Percentiles rank a stretch among this genome's conserved stretches.
These are phyloP conservation scores for Zasmidium cellare DNA, from an alignment of 2,329 filamentous ascomycete species.

Conservation along the genomic window DNA sequence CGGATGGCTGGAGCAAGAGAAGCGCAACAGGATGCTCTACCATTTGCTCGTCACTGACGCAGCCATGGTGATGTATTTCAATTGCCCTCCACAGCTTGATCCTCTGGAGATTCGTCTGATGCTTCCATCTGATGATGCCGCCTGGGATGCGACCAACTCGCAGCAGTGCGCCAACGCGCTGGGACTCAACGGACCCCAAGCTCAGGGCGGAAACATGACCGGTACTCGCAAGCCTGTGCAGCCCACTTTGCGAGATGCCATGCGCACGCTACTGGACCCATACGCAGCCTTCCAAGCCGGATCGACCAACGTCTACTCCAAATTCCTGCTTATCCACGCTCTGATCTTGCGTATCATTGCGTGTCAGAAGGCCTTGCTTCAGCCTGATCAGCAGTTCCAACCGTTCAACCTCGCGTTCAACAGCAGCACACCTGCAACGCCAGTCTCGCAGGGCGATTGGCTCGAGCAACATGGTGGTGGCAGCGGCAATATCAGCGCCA, in stretches of 20 bases:
- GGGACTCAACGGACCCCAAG: conserved; percentile 60
- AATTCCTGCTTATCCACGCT: conserved; percentile 72
- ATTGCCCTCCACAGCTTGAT: conserved; percentile 63
- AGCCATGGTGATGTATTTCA: conserved; percentile 70
- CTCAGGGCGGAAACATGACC: conserved; percentile 60
- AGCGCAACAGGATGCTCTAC: conserved; percentile 64
- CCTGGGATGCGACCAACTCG: conserved; percentile 66
- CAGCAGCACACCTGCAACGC: conserved; percentile 54
- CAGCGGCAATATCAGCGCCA: conserved; percentile 26
- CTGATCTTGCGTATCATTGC: conserved; percentile 64
- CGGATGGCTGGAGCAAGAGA: conserved; percentile 70
- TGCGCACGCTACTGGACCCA: conserved; percentile 62
- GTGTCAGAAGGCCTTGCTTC: conserved; percentile 44
- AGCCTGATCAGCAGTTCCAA: conserved; percentile 27
- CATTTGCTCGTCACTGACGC: conserved; percentile 65
- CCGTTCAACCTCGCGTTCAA: conserved; percentile 29
- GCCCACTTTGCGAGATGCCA: conserved; percentile 61
- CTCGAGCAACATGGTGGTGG: conserved; percentile 44
- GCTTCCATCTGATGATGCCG: conserved; percentile 71
- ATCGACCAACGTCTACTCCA: conserved; percentile 70
- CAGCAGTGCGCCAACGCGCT: conserved; percentile 65
- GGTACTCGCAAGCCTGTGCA: conserved; percentile 66
- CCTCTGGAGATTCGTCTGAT: conserved; percentile 64
- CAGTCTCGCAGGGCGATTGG: conserved; percentile 62
- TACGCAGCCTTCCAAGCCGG: conserved; percentile 62